Percentiles rank a stretch among this genome's conserved stretches.
phyloP scores from a whole-genome alignment of 2,329 filamentous ascomycete genomes.

The Cordyceps militaris region DNA sequence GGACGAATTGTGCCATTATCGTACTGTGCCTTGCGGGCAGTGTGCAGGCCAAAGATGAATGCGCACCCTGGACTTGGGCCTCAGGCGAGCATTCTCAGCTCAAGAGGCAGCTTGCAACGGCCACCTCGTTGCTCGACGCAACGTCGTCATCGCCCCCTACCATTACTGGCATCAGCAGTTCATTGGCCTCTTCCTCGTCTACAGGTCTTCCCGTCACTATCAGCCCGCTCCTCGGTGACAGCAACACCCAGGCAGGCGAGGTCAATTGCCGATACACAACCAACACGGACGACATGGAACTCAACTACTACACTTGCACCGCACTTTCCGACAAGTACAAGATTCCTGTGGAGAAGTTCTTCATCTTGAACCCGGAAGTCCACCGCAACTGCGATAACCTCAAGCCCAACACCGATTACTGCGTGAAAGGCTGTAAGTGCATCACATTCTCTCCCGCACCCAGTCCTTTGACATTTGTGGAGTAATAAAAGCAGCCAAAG shows the following conservation, averaged over 20 bases:
- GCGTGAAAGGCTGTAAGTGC: slow-evolving; percentile 24
- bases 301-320: slow-evolving; percentile 22
- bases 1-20: no score
- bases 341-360: slow-evolving; percentile 20
- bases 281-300: slow-evolving; percentile 2
- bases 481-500: no score
- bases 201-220: no score
- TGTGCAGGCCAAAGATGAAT: not conserved
- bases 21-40: not conserved
- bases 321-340: slow-evolving; percentile 18
- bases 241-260: no score
- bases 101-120: not conserved
- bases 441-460: not conserved
- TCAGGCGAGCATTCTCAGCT: not conserved
- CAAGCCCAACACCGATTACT: slow-evolving; percentile 22
- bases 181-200: no score
- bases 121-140: not conserved
- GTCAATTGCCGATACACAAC: no score
- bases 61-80: not conserved
- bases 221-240: no score
- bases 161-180: no score
- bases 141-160: no score
- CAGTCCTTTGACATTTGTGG: not conserved
- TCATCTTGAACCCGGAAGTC: slow-evolving; percentile 22
- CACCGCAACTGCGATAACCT: slow-evolving; percentile 22